phyloP scores from a whole-genome alignment of 192 early-diverging fungal genomes.

The Coemansia sp. region DNA sequence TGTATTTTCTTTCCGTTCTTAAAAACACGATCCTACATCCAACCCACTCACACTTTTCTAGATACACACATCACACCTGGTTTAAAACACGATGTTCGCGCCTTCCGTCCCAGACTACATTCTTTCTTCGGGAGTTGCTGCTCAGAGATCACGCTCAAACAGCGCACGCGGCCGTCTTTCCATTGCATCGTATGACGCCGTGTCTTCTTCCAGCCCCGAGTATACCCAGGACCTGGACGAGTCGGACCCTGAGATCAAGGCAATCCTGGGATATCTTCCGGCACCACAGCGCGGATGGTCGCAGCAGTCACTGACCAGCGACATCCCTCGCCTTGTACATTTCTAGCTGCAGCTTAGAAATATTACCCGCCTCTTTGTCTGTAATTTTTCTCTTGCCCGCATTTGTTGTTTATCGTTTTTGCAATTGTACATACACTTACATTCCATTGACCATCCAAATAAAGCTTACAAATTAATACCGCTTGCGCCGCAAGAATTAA shows the following conservation, averaged over 20 bases:
- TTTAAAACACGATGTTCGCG: conserved; percentile 14
- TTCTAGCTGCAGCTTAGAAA: conserved; percentile 18
- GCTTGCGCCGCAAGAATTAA: background rate
- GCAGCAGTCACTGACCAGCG: conserved; percentile 22
- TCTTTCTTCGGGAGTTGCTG: conserved; percentile 44
- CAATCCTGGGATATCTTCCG: conserved; percentile 40
- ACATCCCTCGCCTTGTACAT: conserved; percentile 47
- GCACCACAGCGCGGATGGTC: conserved; percentile 34
- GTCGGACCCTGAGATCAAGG: conserved; percentile 41
- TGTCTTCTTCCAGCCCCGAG: conserved; percentile 8
- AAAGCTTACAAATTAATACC: background rate
- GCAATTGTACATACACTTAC: background rate
- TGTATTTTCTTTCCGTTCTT: background rate
- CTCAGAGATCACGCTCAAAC: conserved; percentile 35
- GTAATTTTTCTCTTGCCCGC: conserved; percentile 10
- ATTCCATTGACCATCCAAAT: background rate
- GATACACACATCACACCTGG: background rate
- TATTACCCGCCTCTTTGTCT: background rate
- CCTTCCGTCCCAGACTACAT: conserved; percentile 43
- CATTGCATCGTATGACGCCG: conserved; percentile 13
- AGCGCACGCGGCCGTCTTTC: conserved; percentile 28
- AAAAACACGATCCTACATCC: background rate
- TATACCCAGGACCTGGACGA: conserved; percentile 19
- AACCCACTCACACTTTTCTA: background rate
- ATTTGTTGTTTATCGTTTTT: conserved; percentile 10